Evolutionary conservation across 441 rosid species (phyloP).

Genomic region (Erodium trifolium): DNA sequence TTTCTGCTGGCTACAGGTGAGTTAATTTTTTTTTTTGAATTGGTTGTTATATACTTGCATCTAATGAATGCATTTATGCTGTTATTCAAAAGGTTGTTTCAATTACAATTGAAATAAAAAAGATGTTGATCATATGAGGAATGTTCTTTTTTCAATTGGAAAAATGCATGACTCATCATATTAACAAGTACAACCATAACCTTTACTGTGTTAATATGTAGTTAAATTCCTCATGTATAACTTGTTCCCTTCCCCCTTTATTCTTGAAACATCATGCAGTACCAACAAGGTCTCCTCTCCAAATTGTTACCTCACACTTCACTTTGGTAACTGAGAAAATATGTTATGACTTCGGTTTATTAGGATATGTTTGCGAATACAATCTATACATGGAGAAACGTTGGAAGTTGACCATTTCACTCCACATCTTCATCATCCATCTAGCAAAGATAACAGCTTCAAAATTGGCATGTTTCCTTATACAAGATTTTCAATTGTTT

Average conservation of each 20-base stretch:
- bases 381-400: not conserved
- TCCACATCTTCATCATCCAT: not conserved
- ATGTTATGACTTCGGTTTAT: not conserved
- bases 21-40: slow-evolving; percentile 15
- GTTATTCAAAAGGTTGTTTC: not conserved
- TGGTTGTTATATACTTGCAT: not conserved
- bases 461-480: not conserved
- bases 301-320: not conserved
- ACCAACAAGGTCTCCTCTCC: not conserved
- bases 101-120: not conserved
- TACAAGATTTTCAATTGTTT: not conserved
- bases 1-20: slow-evolving; percentile 93
- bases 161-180: not conserved
- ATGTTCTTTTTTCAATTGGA: not conserved
- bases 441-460: not conserved
- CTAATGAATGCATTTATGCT: not conserved
- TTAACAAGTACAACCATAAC: not conserved
- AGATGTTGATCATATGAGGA: not conserved
- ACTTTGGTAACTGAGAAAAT: not conserved
- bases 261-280: not conserved
- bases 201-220: not conserved
- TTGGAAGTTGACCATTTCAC: not conserved
- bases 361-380: not conserved
- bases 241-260: not conserved
- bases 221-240: not conserved